A percentile compares a stretch with the other conserved stretches of the same genome.
These are phyloP conservation scores for Trichoderma atroviride DNA, from an alignment of 2,329 filamentous ascomycete species.

Conservation along the genomic window DNA sequence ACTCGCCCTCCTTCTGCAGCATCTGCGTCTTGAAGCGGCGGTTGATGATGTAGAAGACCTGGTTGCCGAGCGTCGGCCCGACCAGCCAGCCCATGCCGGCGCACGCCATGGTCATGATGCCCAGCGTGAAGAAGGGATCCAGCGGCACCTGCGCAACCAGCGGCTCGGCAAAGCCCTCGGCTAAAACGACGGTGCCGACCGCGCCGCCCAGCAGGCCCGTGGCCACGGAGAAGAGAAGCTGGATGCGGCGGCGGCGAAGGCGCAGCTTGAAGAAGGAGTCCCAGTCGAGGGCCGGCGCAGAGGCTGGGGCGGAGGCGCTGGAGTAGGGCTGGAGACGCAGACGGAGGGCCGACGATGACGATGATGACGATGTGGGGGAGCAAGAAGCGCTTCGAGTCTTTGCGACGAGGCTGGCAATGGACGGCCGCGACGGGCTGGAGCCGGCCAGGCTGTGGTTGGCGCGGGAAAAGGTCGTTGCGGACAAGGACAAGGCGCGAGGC, in stretches of 20 bases:
- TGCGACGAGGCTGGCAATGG: constrained; percentile 23
- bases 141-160: constrained; percentile 73
- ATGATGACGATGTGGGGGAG: constrained; percentile 5
- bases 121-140: constrained; percentile 85
- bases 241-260: constrained; percentile 80
- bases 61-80: constrained; percentile 80
- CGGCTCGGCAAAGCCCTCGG: constrained; percentile 71
- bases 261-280: constrained; percentile 91
- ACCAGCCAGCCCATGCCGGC: constrained; percentile 84
- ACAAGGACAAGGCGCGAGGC: constrained; percentile 20
- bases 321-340: constrained; percentile 29
- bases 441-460: constrained; percentile 19
- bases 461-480: not conserved
- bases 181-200: constrained; percentile 66
- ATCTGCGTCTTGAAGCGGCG: constrained; percentile 72
- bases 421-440: constrained; percentile 2
- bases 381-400: not conserved
- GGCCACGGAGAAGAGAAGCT: constrained; percentile 73
- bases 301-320: not conserved
- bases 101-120: constrained; percentile 74
- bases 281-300: constrained; percentile 65
- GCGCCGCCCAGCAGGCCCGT: constrained; percentile 65
- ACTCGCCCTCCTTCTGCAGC: constrained; percentile 87
- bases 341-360: constrained; percentile 22
- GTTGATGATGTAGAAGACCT: constrained; percentile 77